These are phyloP conservation scores for Protea cynaroides DNA, from an alignment of 164 flowering plant genomes.

Conservation along the genomic window DNA sequence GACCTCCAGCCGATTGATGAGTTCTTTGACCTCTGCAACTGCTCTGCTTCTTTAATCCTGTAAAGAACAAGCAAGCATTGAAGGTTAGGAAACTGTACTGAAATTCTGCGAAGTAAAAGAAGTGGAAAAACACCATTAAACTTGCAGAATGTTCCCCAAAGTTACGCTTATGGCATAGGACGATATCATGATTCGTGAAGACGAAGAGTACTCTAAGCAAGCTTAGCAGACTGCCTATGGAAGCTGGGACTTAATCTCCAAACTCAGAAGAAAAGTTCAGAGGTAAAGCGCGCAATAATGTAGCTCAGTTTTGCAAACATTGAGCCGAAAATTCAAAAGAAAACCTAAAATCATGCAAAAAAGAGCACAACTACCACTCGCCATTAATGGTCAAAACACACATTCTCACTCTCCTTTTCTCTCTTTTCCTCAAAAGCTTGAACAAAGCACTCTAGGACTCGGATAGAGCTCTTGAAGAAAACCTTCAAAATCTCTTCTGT, in stretches of 20 bases:
- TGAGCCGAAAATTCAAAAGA: background rate
- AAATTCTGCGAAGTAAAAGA: background rate
- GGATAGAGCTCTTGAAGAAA: background rate
- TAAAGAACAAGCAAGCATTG: background rate
- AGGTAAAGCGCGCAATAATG: background rate
- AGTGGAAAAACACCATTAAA: no score
- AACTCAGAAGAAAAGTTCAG: background rate
- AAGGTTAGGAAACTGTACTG: background rate
- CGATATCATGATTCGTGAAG: no score
- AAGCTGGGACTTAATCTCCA: background rate
- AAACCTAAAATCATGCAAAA: background rate
- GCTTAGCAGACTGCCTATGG: no score
- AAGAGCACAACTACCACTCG: background rate
- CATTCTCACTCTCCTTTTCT: no score
- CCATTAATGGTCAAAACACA: no score
- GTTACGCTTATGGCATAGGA: no score
- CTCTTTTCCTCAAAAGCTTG: no score
- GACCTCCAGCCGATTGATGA: conserved; percentile 56
- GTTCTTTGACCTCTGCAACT: conserved; percentile 45
- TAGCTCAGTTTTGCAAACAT: background rate
- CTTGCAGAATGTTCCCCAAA: no score
- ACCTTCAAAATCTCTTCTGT: background rate
- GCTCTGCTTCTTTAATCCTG: conserved; percentile 26
- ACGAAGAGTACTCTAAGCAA: no score
- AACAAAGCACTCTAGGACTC: background rate